Conservation (phyloP, 2,329 filamentous ascomycete species). For the Penicillium sp. region DNA sequence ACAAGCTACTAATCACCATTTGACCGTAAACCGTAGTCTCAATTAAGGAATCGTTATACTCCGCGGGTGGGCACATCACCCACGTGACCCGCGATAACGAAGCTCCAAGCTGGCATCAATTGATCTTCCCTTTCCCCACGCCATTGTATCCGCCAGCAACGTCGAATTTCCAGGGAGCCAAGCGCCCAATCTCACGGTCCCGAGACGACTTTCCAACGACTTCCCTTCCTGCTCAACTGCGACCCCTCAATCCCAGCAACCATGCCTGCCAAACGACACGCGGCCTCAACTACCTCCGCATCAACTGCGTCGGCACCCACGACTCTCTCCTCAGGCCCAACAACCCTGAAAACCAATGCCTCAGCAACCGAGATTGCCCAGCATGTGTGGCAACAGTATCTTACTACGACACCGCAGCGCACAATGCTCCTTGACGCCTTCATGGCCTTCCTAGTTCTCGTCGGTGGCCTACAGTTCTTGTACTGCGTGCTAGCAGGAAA, state of each 20-base stretch:
- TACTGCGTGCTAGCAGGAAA: slow-evolving; percentile 92
- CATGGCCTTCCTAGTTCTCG: slow-evolving; percentile 77
- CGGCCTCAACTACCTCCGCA: slow-evolving; percentile 29
- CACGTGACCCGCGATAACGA: slow-evolving; percentile 26
- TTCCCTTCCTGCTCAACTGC: slow-evolving; percentile 10
- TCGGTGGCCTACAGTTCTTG: slow-evolving; percentile 85
- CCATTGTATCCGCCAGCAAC: slow-evolving; percentile 14
- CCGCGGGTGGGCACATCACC: slow-evolving; percentile 2
- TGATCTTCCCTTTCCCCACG: slow-evolving; percentile 12
- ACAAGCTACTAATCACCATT: background rate
- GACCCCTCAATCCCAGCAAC: slow-evolving; percentile 15
- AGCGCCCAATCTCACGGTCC: background rate
- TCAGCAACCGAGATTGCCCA: slow-evolving; percentile 56
- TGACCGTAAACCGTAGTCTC: background rate
- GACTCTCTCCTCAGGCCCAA: slow-evolving; percentile 32
- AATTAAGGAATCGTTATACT: slow-evolving; percentile 1
- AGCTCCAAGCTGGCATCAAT: slow-evolving; percentile 29
- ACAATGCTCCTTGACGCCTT: slow-evolving; percentile 90
- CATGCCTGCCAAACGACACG: slow-evolving; percentile 29
- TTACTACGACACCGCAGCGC: slow-evolving; percentile 76
- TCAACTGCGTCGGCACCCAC: slow-evolving; percentile 23
- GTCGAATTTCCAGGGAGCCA: background rate
- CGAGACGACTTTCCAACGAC: slow-evolving; percentile 24
- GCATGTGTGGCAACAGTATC: slow-evolving; percentile 73
- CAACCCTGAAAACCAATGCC: slow-evolving; percentile 38